Percentiles rank a stretch among this genome's conserved stretches.
Evolutionary conservation across 495 filamentous ascomycete genomes (phyloP).

Genomic region (Platismatia glauca): DNA sequence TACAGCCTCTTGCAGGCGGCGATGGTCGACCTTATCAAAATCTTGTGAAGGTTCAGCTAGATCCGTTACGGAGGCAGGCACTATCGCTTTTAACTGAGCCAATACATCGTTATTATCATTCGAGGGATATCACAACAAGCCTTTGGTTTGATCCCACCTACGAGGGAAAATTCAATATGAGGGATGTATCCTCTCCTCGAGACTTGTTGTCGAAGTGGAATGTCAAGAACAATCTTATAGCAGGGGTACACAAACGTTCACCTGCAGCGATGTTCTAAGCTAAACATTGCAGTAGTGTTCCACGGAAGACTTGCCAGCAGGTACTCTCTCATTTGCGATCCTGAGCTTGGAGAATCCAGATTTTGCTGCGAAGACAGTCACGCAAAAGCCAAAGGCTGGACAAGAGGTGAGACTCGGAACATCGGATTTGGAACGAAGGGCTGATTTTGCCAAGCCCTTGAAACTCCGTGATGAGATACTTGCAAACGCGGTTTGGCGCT

Average conservation of each 20-base stretch:
- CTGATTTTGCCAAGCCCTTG: conserved; percentile 35
- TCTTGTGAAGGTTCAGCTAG: conserved; percentile 63
- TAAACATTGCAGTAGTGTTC: conserved; percentile 9
- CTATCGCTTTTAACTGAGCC: conserved; percentile 66
- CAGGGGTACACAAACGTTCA: conserved; percentile 10
- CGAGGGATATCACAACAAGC: conserved; percentile 61
- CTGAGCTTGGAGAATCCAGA: conserved; percentile 52
- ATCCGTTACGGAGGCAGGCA: conserved; percentile 62
- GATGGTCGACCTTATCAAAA: conserved; percentile 70
- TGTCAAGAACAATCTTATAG: conserved; percentile 41
- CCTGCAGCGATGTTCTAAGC: not conserved
- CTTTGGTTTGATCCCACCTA: conserved; percentile 78
- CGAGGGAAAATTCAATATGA: conserved; percentile 56
- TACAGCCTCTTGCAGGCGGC: conserved; percentile 72
- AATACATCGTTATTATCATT: conserved; percentile 71
- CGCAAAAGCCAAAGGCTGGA: conserved; percentile 33
- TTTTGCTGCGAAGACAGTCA: conserved; percentile 59
- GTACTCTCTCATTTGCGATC: conserved; percentile 39
- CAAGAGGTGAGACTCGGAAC: conserved; percentile 20
- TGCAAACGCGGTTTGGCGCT: conserved; percentile 72
- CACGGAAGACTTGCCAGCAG: conserved; percentile 18
- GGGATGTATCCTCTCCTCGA: conserved; percentile 49
- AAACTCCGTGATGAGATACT: conserved; percentile 62
- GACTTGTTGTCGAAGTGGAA: conserved; percentile 64
- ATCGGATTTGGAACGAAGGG: not conserved